Conservation (phyloP, 805 yeast species). For the Cyberlindnera mycetangii region DNA sequence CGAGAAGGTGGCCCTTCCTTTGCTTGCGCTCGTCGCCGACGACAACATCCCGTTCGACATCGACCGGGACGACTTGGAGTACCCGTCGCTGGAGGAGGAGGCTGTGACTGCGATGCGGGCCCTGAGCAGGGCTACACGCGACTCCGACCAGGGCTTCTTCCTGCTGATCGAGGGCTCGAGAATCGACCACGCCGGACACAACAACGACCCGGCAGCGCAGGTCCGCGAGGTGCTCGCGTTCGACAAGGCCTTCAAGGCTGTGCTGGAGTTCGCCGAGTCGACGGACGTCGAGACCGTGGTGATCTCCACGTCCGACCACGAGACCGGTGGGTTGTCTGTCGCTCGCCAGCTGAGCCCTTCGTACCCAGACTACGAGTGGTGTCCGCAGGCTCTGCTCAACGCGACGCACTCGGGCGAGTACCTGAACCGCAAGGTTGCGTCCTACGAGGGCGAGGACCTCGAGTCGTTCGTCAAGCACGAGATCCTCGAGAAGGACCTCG, state of each 20-base stretch:
- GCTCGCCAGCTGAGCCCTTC: constrained; percentile 67
- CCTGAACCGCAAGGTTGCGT: constrained; percentile 45
- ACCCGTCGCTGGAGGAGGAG: constrained; percentile 81
- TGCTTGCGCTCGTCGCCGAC: constrained; percentile 72
- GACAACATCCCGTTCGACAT: constrained; percentile 81
- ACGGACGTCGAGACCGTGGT: constrained; percentile 74
- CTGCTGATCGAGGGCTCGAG: constrained; percentile 87
- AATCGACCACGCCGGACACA: constrained; percentile 95
- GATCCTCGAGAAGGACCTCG: constrained; percentile 62
- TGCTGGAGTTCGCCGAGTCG: constrained; percentile 61
- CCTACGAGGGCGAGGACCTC: constrained; percentile 33
- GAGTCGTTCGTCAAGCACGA: constrained; percentile 47
- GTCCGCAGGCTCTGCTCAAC: constrained; percentile 68
- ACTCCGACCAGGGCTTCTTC: constrained; percentile 83
- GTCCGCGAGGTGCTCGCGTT: constrained; percentile 87
- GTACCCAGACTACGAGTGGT: constrained; percentile 89
- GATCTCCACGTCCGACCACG: constrained; percentile 88
- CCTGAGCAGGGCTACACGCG: constrained; percentile 59
- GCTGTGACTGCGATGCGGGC: constrained; percentile 71
- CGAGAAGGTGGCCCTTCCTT: constrained; percentile 65
- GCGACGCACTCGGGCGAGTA: constrained; percentile 79
- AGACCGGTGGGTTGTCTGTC: constrained; percentile 91
- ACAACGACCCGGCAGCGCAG: constrained; percentile 92
- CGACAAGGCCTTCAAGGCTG: constrained; percentile 77
- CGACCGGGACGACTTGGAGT: constrained; percentile 58